Percentiles rank a stretch among this genome's conserved stretches.
Conservation (phyloP, 2,329 filamentous ascomycete genomes). For the Fusarium algeriense region DNA sequence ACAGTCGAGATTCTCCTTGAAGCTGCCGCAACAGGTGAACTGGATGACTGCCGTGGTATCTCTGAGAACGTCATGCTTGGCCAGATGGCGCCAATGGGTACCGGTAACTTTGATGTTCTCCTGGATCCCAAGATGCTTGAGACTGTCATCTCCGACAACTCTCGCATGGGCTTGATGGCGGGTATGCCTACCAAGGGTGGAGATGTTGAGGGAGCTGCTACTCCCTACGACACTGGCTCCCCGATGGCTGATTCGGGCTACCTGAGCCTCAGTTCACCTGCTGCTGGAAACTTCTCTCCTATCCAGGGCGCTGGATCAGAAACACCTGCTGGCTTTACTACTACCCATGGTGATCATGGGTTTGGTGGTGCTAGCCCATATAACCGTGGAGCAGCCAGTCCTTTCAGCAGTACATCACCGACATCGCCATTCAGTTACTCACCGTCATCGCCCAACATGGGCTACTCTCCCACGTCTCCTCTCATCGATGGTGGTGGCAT, state of each 20-base stretch:
- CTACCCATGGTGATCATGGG: conserved; percentile 61
- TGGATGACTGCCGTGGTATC: conserved; percentile 97
- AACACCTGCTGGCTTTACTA: conserved; percentile 73
- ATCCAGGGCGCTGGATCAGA: conserved; percentile 82
- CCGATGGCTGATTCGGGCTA: conserved; percentile 80
- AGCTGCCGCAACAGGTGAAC: conserved; percentile 91
- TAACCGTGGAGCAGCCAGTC: conserved; percentile 74
- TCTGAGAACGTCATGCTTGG: conserved; percentile 99
- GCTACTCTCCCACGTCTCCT: conserved; percentile 83
- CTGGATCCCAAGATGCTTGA: conserved; percentile 96
- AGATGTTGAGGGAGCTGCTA: conserved; percentile 85
- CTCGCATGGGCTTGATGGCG: conserved; percentile 83
- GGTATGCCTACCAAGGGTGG: conserved; percentile 82
- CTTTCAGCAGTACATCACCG: conserved; percentile 78
- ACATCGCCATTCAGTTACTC: conserved; percentile 78
- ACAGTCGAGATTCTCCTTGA: conserved; percentile 98
- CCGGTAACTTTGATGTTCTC: conserved; percentile 93
- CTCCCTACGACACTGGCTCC: conserved; percentile 91
- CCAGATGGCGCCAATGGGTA: conserved; percentile 96
- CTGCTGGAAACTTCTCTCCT: conserved; percentile 77
- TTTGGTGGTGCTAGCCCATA: conserved; percentile 74
- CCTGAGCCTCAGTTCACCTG: conserved; percentile 72
- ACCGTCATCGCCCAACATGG: conserved; percentile 78
- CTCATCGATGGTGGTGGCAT: conserved; percentile 65
- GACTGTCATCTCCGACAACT: conserved; percentile 93